These are phyloP conservation scores for Dentipellis fragilis DNA, from an alignment of 768 basidiomycete genomes.

Conservation along the genomic window DNA sequence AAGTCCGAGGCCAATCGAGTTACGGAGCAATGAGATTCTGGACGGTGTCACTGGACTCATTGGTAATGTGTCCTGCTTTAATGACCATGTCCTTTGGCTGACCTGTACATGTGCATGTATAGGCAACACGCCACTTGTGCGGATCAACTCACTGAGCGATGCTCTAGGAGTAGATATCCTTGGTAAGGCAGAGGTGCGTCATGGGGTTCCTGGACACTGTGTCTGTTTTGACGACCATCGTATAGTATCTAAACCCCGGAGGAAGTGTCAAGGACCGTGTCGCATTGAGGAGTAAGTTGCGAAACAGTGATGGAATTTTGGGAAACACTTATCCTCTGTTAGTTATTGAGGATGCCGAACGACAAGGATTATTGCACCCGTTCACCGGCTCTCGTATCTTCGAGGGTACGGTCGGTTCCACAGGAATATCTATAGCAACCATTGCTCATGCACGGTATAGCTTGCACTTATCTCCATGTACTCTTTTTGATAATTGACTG, in stretches of 20 bases:
- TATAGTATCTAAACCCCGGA: slow-evolving; percentile 89
- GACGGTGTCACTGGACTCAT: slow-evolving; percentile 78
- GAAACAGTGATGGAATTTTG: no score
- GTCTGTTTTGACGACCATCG: neutral
- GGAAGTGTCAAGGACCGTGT: slow-evolving; percentile 98
- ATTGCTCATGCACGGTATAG: slow-evolving; percentile 77
- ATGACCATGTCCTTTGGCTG: neutral
- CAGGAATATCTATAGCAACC: slow-evolving; percentile 93
- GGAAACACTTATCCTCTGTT: neutral
- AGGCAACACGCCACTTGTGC: slow-evolving; percentile 92
- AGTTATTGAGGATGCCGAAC: slow-evolving; percentile 96
- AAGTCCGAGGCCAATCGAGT: slow-evolving; percentile 51
- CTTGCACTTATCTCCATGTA: neutral
- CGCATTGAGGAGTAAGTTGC: slow-evolving; percentile 69
- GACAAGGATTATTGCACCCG: slow-evolving; percentile 69
- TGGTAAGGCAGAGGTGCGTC: slow-evolving; percentile 82
- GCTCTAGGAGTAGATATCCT: slow-evolving; percentile 89
- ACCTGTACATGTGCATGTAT: neutral
- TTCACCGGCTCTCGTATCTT: slow-evolving; percentile 89
- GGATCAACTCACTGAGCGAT: slow-evolving; percentile 87
- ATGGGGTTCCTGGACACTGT: neutral
- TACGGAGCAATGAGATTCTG: slow-evolving; percentile 70
- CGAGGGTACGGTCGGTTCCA: slow-evolving; percentile 94
- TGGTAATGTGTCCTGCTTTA: slow-evolving; percentile 34
- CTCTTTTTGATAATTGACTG: neutral